A percentile compares a stretch with the other conserved stretches of the same genome.
Conservation (phyloP, 2,329 filamentous ascomycete genomes). For the Fusarium lateritium region DNA sequence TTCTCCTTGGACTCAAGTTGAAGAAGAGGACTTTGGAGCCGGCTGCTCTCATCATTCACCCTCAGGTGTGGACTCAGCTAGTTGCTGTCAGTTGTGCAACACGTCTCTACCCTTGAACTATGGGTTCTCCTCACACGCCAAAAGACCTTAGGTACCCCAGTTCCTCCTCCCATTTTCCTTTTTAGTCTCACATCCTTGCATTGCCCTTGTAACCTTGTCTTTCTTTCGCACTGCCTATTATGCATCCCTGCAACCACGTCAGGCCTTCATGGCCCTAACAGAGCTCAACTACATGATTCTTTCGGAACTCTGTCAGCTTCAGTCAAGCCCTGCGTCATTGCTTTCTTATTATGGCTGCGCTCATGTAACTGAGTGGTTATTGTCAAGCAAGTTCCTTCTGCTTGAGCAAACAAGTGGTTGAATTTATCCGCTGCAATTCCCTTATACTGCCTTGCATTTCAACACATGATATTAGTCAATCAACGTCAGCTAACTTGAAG, state of each 20-base stretch:
- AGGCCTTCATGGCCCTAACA: conserved; percentile 10
- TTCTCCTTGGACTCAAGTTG: neutral
- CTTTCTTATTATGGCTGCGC: neutral
- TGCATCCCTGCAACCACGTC: conserved; percentile 23
- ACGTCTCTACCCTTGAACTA: conserved; percentile 19
- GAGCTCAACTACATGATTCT: neutral
- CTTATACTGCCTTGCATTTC: neutral
- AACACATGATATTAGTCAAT: neutral
- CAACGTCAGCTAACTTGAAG: conserved; percentile 43
- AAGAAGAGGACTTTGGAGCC: conserved; percentile 6
- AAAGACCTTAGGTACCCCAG: conserved; percentile 36
- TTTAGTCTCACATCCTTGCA: conserved; percentile 23
- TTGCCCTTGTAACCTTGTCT: conserved; percentile 12
- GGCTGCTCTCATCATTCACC: conserved; percentile 5
- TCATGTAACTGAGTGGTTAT: conserved; percentile 1
- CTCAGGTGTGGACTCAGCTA: conserved; percentile 24
- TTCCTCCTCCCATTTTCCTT: conserved; percentile 14
- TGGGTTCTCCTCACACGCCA: conserved; percentile 19
- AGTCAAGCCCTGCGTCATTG: neutral
- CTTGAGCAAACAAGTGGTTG: neutral
- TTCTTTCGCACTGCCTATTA: conserved; percentile 18
- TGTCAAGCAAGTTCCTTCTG: neutral
- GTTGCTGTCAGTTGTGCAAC: conserved; percentile 33
- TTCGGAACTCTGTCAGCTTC: conserved; percentile 4
- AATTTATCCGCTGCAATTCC: neutral